These are phyloP conservation scores for Acidiella bohemica DNA, from an alignment of 495 filamentous ascomycete genomes.

Conservation along the genomic window DNA sequence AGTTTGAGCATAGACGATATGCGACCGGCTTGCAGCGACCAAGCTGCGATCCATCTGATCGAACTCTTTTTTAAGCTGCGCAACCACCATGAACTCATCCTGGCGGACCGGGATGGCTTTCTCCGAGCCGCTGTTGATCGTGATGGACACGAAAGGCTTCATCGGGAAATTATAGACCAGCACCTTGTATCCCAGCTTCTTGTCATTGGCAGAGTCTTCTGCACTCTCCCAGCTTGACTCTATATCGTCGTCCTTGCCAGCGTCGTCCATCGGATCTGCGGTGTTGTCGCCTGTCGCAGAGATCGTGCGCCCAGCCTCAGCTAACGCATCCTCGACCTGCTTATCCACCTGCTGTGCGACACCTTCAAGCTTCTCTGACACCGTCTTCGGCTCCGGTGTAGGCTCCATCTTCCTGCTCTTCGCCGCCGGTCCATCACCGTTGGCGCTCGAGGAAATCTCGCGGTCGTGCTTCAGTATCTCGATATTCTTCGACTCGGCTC, in stretches of 20 bases:
- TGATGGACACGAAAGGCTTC: conserved; percentile 82
- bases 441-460: conserved; percentile 17
- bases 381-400: conserved; percentile 27
- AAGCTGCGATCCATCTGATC: conserved; percentile 92
- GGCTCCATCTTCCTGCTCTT: conserved; percentile 25
- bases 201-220: conserved; percentile 43
- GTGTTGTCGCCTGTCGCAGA: neutral
- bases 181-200: conserved; percentile 39
- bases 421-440: conserved; percentile 17
- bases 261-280: conserved; percentile 22
- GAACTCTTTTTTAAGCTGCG: conserved; percentile 88
- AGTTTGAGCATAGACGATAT: conserved; percentile 66
- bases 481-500: conserved; percentile 21
- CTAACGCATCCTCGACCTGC: conserved; percentile 53
- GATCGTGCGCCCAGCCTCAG: conserved; percentile 30
- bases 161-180: conserved; percentile 87
- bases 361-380: conserved; percentile 56
- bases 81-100: conserved; percentile 72
- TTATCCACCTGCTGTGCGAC: conserved; percentile 54
- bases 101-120: conserved; percentile 39
- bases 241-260: conserved; percentile 25
- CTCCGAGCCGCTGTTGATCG: conserved; percentile 28
- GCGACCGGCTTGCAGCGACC: conserved; percentile 74
- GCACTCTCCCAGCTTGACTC: conserved; percentile 21
- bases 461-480: conserved; percentile 30